Base-by-base conservation (phyloP, 2,329 filamentous ascomycete species). In the Aspergillus sp. region DNA sequence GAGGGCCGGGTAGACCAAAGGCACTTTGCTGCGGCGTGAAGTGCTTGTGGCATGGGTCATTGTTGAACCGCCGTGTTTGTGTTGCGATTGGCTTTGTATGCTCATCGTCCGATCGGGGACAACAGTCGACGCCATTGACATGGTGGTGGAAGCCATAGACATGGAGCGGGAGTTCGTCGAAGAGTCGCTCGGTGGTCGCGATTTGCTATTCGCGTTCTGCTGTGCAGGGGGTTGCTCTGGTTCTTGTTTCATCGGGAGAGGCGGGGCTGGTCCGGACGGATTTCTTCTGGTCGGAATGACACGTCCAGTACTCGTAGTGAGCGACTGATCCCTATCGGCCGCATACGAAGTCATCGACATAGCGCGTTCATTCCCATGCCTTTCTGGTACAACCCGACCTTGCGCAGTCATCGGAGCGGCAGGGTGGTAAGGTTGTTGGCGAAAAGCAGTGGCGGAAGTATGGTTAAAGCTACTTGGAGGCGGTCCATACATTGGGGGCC, bases 291-390 rank as follows among this genome's bases (percentile, higher is more conserved):
- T 87, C 2, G 93, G 93, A 56, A 98, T 95, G 17, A 95, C 79
- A 56, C 93, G 82, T 43, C 93, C 93, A 17, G 62, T 69, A 64
- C 88, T 95, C 82, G 91, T 94, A 5, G 90, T 96, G 69, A 96
- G 91, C 10, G 75, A 71, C 66, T 93, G 86, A 41, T 90, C 76
- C 60, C 87, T 79, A 58, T 94, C 88, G 46, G 85, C 78, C 3
- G 84, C 78, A 57, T 89, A 87, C 7, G 87, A 88, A 4, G 86
- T 93, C 85, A 98, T 85, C 41, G 91, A 95, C 93, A 97, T 97
- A 53, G 93, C 84, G 49, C 93, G 82, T 68, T 97, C 91, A 60
- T 97, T 91, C 48, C 94, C 88, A 52, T 90, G 86, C 46, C 91
- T 83, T 64, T 96, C 90, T 1, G 93, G 93, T 7, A 98, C 90